Evolutionary conservation across 257 asterid genomes (phyloP).

Genomic region (Gentiana straminea): DNA sequence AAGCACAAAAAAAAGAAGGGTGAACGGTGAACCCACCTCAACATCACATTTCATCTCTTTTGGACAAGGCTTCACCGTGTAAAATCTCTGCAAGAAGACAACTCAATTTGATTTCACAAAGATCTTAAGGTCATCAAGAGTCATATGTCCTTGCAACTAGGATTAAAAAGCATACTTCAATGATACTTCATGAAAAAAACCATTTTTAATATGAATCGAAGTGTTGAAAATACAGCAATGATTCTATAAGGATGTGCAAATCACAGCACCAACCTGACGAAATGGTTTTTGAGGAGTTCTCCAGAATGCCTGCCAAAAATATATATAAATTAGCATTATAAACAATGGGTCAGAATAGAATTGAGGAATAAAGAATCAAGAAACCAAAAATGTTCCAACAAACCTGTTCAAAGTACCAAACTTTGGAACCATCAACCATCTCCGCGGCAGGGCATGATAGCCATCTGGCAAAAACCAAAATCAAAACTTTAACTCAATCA

Average conservation of each 20-base stretch:
- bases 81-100: conserved; percentile 70
- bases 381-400: conserved; percentile 3
- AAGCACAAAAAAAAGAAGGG: neutral
- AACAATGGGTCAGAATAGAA: neutral
- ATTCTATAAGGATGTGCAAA: neutral
- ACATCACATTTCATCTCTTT: conserved; percentile 98
- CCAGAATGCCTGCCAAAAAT: conserved; percentile 77
- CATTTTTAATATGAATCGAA: neutral
- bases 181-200: neutral
- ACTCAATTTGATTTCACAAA: conserved; percentile 1
- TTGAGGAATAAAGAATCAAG: neutral
- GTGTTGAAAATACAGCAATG: neutral
- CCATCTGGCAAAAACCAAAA: conserved; percentile 46
- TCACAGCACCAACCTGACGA: conserved; percentile 53
- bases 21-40: conserved; percentile 48
- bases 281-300: conserved; percentile 91
- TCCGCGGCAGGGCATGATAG: conserved; percentile 90
- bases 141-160: neutral
- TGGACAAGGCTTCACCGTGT: conserved; percentile 91
- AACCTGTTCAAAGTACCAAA: conserved; percentile 90
- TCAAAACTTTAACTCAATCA: neutral
- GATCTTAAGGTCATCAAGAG: too few relatives aligned
- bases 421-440: conserved; percentile 95
- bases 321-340: neutral
- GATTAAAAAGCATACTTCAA: neutral